Evolutionary conservation across 2,329 filamentous ascomycete genomes (phyloP).

Genomic region (Neoarthrinium moseri): DNA sequence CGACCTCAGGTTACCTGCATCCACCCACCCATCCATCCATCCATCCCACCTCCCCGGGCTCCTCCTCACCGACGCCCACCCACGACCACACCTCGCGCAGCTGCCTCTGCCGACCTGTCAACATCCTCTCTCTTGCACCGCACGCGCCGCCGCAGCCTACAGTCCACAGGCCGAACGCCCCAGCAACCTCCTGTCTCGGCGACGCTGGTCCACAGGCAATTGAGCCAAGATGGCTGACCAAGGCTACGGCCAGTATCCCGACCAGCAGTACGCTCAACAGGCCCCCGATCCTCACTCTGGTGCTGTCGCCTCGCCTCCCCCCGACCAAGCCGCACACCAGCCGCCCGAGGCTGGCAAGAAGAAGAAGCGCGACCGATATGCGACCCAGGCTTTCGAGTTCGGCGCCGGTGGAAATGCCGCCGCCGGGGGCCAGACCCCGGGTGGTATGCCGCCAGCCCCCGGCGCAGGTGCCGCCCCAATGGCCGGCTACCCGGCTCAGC

Average conservation of each 20-base stretch:
- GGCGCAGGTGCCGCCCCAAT: conserved; percentile 41
- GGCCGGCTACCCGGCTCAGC: conserved; percentile 53
- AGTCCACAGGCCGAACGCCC: no score
- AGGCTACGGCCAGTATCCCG: conserved; percentile 51
- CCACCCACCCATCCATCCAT: no score
- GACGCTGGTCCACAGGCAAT: conserved; percentile 9
- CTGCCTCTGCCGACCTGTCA: neutral
- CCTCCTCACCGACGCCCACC: conserved; percentile 12
- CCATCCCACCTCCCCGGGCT: conserved; percentile 14
- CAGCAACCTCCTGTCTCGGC: conserved; percentile 5
- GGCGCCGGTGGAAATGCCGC: conserved; percentile 81
- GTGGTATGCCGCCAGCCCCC: conserved; percentile 27
- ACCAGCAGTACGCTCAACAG: conserved; percentile 38
- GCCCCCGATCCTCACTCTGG: conserved; percentile 37
- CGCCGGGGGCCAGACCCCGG: conserved; percentile 39
- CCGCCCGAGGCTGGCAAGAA: conserved; percentile 47
- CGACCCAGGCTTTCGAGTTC: conserved; percentile 91
- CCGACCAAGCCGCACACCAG: conserved; percentile 28
- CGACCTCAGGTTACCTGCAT: no score
- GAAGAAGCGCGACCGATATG: conserved; percentile 95
- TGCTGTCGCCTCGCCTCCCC: conserved; percentile 31
- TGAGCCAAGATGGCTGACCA: conserved; percentile 54
- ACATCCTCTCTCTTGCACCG: neutral
- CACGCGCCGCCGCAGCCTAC: no score
- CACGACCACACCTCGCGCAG: conserved; percentile 3